Base-by-base conservation (phyloP, 2,329 filamentous ascomycete species). In the Fusarium sp. region DNA sequence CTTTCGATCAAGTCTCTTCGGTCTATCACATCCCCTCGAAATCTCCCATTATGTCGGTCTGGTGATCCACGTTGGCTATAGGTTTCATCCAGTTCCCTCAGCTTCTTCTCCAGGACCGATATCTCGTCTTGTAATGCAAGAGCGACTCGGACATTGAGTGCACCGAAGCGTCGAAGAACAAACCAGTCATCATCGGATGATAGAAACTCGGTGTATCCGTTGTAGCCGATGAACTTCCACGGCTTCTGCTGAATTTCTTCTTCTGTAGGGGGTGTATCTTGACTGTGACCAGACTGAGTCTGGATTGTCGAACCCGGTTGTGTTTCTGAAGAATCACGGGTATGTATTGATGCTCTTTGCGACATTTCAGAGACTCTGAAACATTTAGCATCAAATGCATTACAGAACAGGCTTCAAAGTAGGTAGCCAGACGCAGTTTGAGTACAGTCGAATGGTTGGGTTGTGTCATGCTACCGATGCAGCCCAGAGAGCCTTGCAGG, bases 101-200 rank as follows among this genome's bases (percentile, higher is more conserved):
- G 73, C 13, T 79, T 58, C 9, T 80, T 64, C 66, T 84, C 82
- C 0, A 84, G 57, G 0, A 61, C 70, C 1, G 74, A 74, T 1
- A 84, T 70, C 50, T 81, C 71, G 36, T 84, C 81, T 67, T 84
- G 82, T 4, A 83, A 73, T 2, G 73, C 72, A 6, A 84, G 71
- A 1, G 79, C 68, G 14, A 82, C 66, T 35, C 81, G 70, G 8
- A 71, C 67, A 47, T 82, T 82, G 0, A 83, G 70, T 1, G 73
- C 63, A 9, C 74, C 74, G 57, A 85, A 84, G 14, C 81, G 77
- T 7, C 82, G 77, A 5, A 84, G 76, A 9, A 83, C 76, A 25
- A 77, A 70, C n/a, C 81, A 75, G 47, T 81, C 80, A 18, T 76
- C 73, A 5, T 82, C 81, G 0, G 81, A 80, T 6, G 79, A 71